A percentile compares a stretch with the other conserved stretches of the same genome.
phyloP scores from a whole-genome alignment of 2,329 filamentous ascomycete species.

The Aspergillus sp. region DNA sequence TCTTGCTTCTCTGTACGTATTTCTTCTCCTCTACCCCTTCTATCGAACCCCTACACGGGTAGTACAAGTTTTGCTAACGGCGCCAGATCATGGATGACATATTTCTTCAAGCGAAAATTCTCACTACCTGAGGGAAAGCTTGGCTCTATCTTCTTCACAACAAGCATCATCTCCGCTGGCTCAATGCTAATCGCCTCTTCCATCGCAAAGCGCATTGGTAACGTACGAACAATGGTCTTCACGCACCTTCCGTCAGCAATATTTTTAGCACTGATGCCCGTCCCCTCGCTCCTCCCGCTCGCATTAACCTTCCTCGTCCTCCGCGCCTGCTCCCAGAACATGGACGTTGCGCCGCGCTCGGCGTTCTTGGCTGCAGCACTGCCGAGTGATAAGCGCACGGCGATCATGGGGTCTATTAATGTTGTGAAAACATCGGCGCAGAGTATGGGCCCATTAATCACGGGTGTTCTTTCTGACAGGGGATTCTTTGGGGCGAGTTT shows the following conservation, averaged over 20 bases:
- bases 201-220: slow-evolving; percentile 63
- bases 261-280: slow-evolving; percentile 62
- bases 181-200: slow-evolving; percentile 56
- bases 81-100: slow-evolving; percentile 51
- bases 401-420: slow-evolving; percentile 69
- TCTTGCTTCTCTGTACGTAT: slow-evolving; percentile 60
- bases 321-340: slow-evolving; percentile 62
- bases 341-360: slow-evolving; percentile 69
- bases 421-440: slow-evolving; percentile 66
- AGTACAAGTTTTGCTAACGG: slow-evolving; percentile 18
- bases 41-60: slow-evolving; percentile 22
- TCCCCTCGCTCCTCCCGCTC: slow-evolving; percentile 54
- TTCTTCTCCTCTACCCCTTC: slow-evolving; percentile 5
- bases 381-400: slow-evolving; percentile 65
- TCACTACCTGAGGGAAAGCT: slow-evolving; percentile 52
- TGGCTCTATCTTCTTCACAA: slow-evolving; percentile 54
- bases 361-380: slow-evolving; percentile 69
- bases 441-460: slow-evolving; percentile 62
- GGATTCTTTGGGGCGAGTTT: slow-evolving; percentile 63
- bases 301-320: slow-evolving; percentile 62
- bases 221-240: slow-evolving; percentile 70
- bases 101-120: slow-evolving; percentile 59
- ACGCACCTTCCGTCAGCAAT: slow-evolving; percentile 70
- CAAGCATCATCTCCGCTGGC: slow-evolving; percentile 42
- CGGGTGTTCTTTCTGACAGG: slow-evolving; percentile 60